phyloP scores from a whole-genome alignment of 108 stramenopile species.

The Nannochloropsis salina region DNA sequence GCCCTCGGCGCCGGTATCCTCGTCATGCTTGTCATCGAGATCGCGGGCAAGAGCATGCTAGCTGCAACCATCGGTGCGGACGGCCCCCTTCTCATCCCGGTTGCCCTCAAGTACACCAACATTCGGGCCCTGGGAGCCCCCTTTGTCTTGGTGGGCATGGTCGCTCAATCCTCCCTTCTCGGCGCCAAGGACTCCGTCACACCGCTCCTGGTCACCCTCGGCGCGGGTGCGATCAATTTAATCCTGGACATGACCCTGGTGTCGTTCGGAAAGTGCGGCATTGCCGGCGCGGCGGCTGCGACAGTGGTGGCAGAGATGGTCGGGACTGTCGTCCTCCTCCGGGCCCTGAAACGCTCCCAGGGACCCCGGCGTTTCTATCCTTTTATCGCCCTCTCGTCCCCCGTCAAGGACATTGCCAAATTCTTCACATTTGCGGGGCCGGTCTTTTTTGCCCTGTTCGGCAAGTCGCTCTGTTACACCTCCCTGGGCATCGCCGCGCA shows the following conservation, averaged over 20 bases:
- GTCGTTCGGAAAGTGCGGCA: constrained; percentile 30
- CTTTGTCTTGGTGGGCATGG: constrained; percentile 41
- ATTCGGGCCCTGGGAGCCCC: constrained; percentile 47
- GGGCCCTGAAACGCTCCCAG: constrained; percentile 35
- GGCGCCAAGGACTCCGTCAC: constrained; percentile 50
- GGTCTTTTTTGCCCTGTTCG: constrained; percentile 42
- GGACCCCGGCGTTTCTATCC: constrained; percentile 31
- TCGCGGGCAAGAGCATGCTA: not conserved
- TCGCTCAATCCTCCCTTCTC: constrained; percentile 48
- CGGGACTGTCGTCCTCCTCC: constrained; percentile 42
- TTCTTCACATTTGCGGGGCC: constrained; percentile 47
- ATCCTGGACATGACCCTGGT: constrained; percentile 43
- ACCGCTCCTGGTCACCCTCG: constrained; percentile 36
- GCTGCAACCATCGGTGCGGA: not conserved
- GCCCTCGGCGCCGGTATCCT: constrained; percentile 29
- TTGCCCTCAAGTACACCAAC: constrained; percentile 40
- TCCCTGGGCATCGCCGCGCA: not conserved
- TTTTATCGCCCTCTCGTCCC: constrained; percentile 33
- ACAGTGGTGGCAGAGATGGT: constrained; percentile 41
- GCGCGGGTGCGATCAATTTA: constrained; percentile 41
- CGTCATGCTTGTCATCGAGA: constrained; percentile 25
- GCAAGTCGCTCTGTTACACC: constrained; percentile 31
- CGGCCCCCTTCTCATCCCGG: constrained; percentile 31
- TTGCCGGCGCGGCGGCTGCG: constrained; percentile 43
- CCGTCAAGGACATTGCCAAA: constrained; percentile 30